Evolutionary conservation across 441 rosid species (phyloP).

Genomic region (Populus hybrid): DNA sequence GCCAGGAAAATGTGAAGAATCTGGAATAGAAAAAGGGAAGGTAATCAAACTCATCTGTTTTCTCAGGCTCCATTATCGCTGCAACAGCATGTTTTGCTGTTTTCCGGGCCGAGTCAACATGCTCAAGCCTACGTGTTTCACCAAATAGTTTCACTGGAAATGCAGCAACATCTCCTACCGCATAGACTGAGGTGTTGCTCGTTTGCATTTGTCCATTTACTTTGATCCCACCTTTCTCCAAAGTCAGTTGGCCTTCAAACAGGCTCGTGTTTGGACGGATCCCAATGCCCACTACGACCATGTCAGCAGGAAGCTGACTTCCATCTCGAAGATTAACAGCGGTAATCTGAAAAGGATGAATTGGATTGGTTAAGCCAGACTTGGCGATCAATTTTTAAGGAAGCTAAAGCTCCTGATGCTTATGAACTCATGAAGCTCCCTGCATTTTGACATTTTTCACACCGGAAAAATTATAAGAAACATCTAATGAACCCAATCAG

Average conservation of each 20-base stretch:
- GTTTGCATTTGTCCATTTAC: conserved; percentile 79
- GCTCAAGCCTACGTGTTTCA: conserved; percentile 92
- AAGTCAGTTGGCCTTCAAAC: conserved; percentile 79
- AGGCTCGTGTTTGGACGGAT: conserved; percentile 91
- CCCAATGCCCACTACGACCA: conserved; percentile 93
- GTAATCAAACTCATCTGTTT: conserved; percentile 68
- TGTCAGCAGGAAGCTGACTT: conserved; percentile 59
- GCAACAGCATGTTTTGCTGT: conserved; percentile 78
- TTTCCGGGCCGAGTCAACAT: conserved; percentile 87
- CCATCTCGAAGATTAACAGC: conserved; percentile 86
- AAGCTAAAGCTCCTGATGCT: not conserved
- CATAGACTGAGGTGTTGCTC: conserved; percentile 80
- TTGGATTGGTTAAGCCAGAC: not conserved
- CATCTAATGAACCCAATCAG: not conserved
- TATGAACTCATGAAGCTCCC: not conserved
- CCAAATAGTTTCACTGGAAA: conserved; percentile 81
- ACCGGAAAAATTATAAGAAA: too few relatives aligned
- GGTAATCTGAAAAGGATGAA: conserved; percentile 53
- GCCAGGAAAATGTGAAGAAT: conserved; percentile 83
- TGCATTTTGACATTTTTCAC: not conserved
- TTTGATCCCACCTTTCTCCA: conserved; percentile 95
- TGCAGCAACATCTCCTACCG: conserved; percentile 91
- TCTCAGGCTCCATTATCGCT: conserved; percentile 67
- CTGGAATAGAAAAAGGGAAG: conserved; percentile 94
- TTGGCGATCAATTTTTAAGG: not conserved